phyloP scores from a whole-genome alignment of 192 early-diverging fungal species.

The Umbelopsis sp. region DNA sequence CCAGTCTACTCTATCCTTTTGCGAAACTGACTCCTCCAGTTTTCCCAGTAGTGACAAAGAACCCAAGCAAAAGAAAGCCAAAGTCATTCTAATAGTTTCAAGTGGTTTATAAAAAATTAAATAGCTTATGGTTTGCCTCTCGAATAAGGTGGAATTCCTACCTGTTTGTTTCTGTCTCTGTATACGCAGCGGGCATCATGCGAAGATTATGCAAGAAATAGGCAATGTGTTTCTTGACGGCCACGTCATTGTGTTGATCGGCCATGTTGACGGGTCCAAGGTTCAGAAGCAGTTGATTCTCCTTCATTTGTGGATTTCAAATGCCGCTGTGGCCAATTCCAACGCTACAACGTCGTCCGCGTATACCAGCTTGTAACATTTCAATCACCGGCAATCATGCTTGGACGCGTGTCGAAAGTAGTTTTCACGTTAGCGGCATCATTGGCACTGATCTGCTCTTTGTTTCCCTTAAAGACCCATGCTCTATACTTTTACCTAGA shows the following conservation, averaged over 20 bases:
- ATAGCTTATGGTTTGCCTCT: not conserved
- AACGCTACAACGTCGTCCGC: not conserved
- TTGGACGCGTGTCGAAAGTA: conserved; percentile 20
- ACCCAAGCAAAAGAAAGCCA: conserved; percentile 81
- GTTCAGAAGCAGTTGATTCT: not conserved
- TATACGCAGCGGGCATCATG: conserved; percentile 74
- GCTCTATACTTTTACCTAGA: conserved; percentile 94
- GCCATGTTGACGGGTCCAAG: conserved; percentile 1
- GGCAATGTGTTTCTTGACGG: conserved; percentile 57
- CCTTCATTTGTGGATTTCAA: not conserved
- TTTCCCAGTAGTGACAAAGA: conserved; percentile 80
- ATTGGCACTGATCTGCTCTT: conserved; percentile 14
- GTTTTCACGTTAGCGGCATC: conserved; percentile 9
- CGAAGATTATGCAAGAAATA: conserved; percentile 75
- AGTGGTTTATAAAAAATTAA: not conserved
- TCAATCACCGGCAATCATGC: conserved; percentile 22
- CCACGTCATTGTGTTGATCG: conserved; percentile 34
- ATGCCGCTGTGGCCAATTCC: conserved; percentile 13
- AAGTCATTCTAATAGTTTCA: conserved; percentile 70
- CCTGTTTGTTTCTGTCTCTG: conserved; percentile 74
- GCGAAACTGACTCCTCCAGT: conserved; percentile 57
- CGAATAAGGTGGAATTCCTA: conserved; percentile 23
- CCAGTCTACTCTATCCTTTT: conserved; percentile 64
- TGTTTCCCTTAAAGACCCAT: conserved; percentile 14
- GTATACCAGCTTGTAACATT: not conserved